These are phyloP conservation scores for Priceomyces haplophilus DNA, from an alignment of 805 yeast genomes.

Conservation along the genomic window DNA sequence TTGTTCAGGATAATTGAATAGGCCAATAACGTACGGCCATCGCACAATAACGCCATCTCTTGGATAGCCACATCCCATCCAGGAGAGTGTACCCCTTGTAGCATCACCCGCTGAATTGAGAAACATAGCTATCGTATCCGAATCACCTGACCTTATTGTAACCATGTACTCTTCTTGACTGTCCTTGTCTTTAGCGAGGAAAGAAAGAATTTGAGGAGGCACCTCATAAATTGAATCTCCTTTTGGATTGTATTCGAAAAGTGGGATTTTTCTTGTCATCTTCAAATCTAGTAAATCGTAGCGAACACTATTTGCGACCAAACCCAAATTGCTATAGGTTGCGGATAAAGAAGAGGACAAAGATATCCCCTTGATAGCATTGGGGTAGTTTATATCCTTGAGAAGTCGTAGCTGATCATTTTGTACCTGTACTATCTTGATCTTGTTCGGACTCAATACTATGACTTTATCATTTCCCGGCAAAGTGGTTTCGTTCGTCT, in stretches of 20 bases:
- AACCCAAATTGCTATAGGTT: constrained; percentile 27
- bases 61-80: constrained; percentile 37
- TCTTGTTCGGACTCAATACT: constrained; percentile 26
- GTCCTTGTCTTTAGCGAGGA: constrained; percentile 15
- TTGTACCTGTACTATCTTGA: constrained; percentile 30
- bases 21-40: constrained; percentile 38
- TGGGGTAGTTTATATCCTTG: constrained; percentile 30
- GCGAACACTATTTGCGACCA: constrained; percentile 30
- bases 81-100: constrained; percentile 40
- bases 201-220: constrained; percentile 24
- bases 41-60: constrained; percentile 26
- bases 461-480: constrained; percentile 26
- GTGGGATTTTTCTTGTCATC: constrained; percentile 29
- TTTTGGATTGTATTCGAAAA: constrained; percentile 28
- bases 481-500: constrained; percentile 3
- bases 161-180: constrained; percentile 31
- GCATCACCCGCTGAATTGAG: constrained; percentile 37
- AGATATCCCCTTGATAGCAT: constrained; percentile 26
- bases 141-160: constrained; percentile 30
- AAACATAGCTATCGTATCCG: constrained; percentile 40
- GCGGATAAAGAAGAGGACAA: constrained; percentile 24
- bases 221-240: constrained; percentile 6
- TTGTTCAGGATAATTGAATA: constrained; percentile 14
- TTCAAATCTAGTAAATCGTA: constrained; percentile 39
- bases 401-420: constrained; percentile 27